Evolutionary conservation across 1,284 basidiomycete genomes (phyloP), one percentile per base, ranked within the genome.

Genomic region (Volvariella surrecta): DNA sequence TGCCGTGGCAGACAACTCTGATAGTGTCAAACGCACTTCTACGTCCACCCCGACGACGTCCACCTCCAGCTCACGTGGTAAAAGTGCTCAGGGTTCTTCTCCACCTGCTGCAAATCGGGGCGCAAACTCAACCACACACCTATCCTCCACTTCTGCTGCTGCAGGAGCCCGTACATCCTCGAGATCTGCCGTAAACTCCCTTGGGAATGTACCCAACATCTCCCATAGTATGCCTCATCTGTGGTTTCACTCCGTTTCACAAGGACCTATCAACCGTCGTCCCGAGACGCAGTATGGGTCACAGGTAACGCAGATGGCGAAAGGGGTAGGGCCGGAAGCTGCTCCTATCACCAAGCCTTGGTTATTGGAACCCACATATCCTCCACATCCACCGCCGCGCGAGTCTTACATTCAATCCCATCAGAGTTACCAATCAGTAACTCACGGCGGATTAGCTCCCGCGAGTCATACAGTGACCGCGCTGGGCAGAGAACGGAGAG

Each of bases 31-130:
- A 30, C 32, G 21, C 18, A 40, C 40, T 18, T 13, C n/a, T 39
- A 40, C 8, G 43, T 42, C n/a, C 39, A 22, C 19, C 46, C 37
- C 30, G 42, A 21, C 32, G 31, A 22, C 15, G 45, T 44, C 19
- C 48, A 43, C 30, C 43, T 43, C 40, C 51, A 53, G 13, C 48
- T 50, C 13, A 43, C 48, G 20, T 56, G 52, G 24, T 28, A 28
- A 28, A 28, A 11, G 24, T 11, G 24, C 24, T 6, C 24, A n/a
- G n/a, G n/a, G n/a, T n/a, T n/a, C 11, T 28, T 6, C 24, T 6
- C 24, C 24, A 28, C 6, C 6, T 28, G 6, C 24, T 40, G 46
- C 51, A 44, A 50, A 51, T 42, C 47, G 50, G 37, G 44, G 47
- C 39, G 46, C 47, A 20, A 45, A 45, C 13, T 48, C 50, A 48